Evolutionary conservation across 148 eudicot genomes (phyloP), one percentile per base, ranked within the genome.

Genomic region (Fagopyrum esculentum): DNA sequence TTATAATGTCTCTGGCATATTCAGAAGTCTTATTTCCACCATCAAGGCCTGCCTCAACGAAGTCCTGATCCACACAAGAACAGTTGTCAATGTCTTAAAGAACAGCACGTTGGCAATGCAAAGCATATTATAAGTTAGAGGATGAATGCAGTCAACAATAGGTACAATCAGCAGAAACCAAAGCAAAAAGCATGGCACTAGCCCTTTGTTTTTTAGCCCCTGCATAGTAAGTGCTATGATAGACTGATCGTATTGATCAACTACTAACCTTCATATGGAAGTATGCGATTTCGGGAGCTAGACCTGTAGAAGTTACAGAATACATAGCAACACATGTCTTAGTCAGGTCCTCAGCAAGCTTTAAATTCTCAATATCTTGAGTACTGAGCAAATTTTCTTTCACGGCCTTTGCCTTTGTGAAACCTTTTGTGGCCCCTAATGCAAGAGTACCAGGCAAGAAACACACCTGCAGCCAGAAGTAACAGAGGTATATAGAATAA

Each of bases 391-490:
- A 70, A 77, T 89, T 89, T 26, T 85, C 84, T 76, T 78, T 82
- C 91, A 87, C 83, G 30, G 96, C 97, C 79, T 82, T 84, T 77
- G 86, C 88, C 83, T 86, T 91, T 72, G 91, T 85, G 13, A 82
- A 78, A 73, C 98, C 98, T 80, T 88, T 89, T 56, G 98, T 93
- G 79, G 93, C 98, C 77, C 98, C 98, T 35, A 93, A 90, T 22
- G 98, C 98, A 81, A 93, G 96, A 75, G 90, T 89, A 12, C 96
- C 98, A 73, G 98, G 88, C 52, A 93, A 90, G 78, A 93, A 93
- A 80, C 98, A 93, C 48, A 89, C 98, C 96, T 93, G 81, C 47
- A 66, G 71, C 46, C 71, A 66, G 46, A 66, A 66, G 71, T 13
- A 66, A 40, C 46, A 15, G 16, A 35, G 46, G 35, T 66, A 29